Conservation (phyloP, 78 protist species). For the Dictyostelium brefeldianum region DNA sequence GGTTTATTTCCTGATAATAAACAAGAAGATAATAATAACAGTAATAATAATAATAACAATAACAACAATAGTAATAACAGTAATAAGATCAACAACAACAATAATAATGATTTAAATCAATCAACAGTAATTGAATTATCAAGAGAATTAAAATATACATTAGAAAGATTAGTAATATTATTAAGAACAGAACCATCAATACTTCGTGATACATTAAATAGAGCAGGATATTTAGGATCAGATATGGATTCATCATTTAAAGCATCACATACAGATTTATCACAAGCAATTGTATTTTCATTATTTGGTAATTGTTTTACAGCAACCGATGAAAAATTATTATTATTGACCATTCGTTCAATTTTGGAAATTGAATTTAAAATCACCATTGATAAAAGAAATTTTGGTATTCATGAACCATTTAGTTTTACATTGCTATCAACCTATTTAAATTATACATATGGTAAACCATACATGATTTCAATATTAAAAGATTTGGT, state of each 20-base stretch:
- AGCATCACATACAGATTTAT: conserved; percentile 39
- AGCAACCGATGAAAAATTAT: conserved; percentile 44
- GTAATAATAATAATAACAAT: background rate
- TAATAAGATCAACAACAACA: background rate
- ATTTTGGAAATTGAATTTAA: conserved; percentile 57
- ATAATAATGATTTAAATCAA: background rate
- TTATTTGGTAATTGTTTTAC: conserved; percentile 77
- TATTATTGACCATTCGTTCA: conserved; percentile 14
- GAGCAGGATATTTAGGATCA: conserved; percentile 65
- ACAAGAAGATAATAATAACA: background rate
- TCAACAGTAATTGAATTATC: conserved; percentile 50
- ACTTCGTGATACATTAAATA: conserved; percentile 35
- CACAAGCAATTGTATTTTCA: conserved; percentile 70
- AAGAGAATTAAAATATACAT: conserved; percentile 33
- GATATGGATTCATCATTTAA: conserved; percentile 32
- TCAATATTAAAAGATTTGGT: conserved; percentile 55
- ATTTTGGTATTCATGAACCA: conserved; percentile 70
- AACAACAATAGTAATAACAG: background rate
- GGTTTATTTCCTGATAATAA: background rate
- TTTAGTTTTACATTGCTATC: conserved; percentile 46
- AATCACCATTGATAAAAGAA: conserved; percentile 1
- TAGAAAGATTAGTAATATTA: conserved; percentile 50
- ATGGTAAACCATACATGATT: conserved; percentile 68
- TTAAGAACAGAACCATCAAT: conserved; percentile 62
- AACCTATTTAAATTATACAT: conserved; percentile 60